A percentile compares a stretch with the other conserved stretches of the same genome.
These are phyloP conservation scores for Phytophthora podocarpi DNA, from an alignment of 352 stramenopile species.

Conservation along the genomic window DNA sequence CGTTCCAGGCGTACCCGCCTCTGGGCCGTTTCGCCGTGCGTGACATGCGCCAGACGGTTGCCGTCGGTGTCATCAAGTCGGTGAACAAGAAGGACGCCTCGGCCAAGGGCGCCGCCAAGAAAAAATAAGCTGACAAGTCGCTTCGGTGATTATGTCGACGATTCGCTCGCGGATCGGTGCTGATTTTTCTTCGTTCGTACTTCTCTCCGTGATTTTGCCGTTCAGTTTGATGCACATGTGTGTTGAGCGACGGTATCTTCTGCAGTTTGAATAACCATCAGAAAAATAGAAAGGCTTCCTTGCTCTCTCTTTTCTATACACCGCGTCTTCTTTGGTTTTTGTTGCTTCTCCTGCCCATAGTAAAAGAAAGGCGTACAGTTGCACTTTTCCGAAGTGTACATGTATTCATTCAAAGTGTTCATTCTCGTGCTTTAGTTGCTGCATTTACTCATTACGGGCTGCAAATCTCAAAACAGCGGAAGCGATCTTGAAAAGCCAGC, in stretches of 20 bases:
- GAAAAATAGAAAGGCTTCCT: slow-evolving; percentile 48
- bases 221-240: slow-evolving; percentile 29
- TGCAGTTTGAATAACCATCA: slow-evolving; percentile 50
- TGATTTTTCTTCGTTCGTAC: slow-evolving; percentile 22
- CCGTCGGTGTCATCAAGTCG: slow-evolving; percentile 97
- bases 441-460: no score
- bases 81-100: slow-evolving; percentile 85
- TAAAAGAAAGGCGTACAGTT: no score
- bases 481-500: no score
- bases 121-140: slow-evolving; percentile 44
- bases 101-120: slow-evolving; percentile 44
- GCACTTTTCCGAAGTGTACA: no score
- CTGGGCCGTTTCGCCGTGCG: slow-evolving; percentile 96
- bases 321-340: no score
- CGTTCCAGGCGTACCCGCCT: slow-evolving; percentile 96
- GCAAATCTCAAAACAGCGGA: no score
- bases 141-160: slow-evolving; percentile 33
- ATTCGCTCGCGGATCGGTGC: slow-evolving; percentile 9
- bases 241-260: slow-evolving; percentile 26
- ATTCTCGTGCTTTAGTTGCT: no score
- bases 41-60: slow-evolving; percentile 97
- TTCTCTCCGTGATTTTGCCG: slow-evolving; percentile 33
- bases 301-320: slow-evolving; percentile 35
- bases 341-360: no score
- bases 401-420: no score